Base-by-base conservation (phyloP, 805 yeast genomes). In the Ogataea zsoltii region DNA sequence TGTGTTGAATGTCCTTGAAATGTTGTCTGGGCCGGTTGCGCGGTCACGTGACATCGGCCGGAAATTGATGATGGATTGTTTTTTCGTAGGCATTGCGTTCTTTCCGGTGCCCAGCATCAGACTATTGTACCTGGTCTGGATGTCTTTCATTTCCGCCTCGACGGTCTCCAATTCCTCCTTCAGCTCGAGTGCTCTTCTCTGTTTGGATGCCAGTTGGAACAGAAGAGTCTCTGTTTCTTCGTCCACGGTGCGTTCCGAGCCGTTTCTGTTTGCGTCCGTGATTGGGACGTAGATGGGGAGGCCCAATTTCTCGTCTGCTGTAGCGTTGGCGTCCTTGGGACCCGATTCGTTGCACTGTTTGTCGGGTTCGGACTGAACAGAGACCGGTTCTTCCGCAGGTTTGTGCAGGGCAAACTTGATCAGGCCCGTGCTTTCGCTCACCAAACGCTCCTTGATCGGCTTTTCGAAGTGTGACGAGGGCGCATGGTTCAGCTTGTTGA, bases 371-470 rank as follows among this genome's bases (percentile, higher is more conserved):
- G 25, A 9, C 25, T 21, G 25, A 6, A 9, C 25, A 6, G 25
- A 5, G 5, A 6, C 42, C 7, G 43, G 16, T 4, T 35, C 21
- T 1, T 34, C 50, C 0, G 48, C 26, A 2, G 50, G 37, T 19
- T 54, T 59, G 19, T 51, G 43, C 18, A 72, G 45, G 0, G 74
- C 62, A 52, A 76, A 74, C 50, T 74, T 76, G 14, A 68, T 75
- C 30, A 77, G 56, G 0, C 83, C 83, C 0, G 82, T 77, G 6
- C 75, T 65, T 48, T 74, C 77, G 51, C 81, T 75, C 12, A 74
- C 63, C 11, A 76, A 57, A 46, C 82, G 59, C 44, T 71, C 71
- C 32, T 58, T 68, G 2, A 58, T 46, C 7, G 68, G 68, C 29
- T 57, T 64, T 3, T 52, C 53, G 2, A 42, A 28, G 10, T 39